Base-by-base conservation (phyloP, 192 early-diverging fungal species). In the Coemansia sp. region DNA sequence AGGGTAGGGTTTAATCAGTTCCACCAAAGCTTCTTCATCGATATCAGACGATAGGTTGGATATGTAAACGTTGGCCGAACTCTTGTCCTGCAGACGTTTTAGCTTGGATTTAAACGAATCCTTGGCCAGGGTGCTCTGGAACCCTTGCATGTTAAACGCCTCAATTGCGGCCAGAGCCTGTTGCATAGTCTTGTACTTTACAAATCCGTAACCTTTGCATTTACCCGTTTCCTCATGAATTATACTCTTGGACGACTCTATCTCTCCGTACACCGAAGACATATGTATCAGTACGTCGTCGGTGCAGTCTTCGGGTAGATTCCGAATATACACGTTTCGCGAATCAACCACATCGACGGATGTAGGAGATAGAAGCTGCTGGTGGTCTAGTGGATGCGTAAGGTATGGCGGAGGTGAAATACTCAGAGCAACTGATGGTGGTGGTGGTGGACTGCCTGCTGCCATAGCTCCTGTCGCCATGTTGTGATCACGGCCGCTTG, bases 121-220 rank as follows among this genome's bases (percentile, higher is more conserved):
- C 67, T 83, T 85, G 1, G 93, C 93, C 87, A 93, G 82, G 2
- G 88, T 89, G n/a, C 87, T 89, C 61, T 89, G 87, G 40, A 87
- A 83, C 6, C 91, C 92, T 65, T 83, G 63, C 5, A 72, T 71
- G 28, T 80, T 85, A 22, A 95, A 78, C 18, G 84, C 92, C 50
- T 83, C 78, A 63, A 95, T 91, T 22, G 93, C 93, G 12, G 60
- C 29, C 28, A 81, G 64, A 0, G 91, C 90, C 59, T 91, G 86
- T 11, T 84, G 85, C 22, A 82, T 88, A 2, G 84, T 87, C 48
- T 89, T 85, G 77, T 90, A 96, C 86, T 92, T 90, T 29, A 92
- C 90, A 69, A 96, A 96, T 10, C 94, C 94, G 76, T 91, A 96
- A 4, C 93, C 93, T 73, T 93, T 94, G 70, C 94, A 94, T 64